Base-by-base conservation (phyloP, 2,329 filamentous ascomycete species). In the Fulvia fulva region DNA sequence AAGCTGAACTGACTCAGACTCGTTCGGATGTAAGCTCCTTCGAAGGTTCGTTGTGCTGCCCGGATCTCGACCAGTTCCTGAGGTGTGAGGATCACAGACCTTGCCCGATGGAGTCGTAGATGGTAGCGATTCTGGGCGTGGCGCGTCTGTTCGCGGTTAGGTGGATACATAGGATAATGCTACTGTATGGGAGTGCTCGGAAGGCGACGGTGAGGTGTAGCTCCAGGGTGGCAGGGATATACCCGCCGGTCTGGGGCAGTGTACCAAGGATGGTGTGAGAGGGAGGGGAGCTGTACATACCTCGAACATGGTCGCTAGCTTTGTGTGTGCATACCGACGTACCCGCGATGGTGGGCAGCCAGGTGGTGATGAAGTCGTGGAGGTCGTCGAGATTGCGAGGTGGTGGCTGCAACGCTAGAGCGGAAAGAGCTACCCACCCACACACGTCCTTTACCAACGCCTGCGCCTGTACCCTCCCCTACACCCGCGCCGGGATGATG, bases 1-100 rank as follows among this genome's bases (percentile, higher is more conserved):
- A 99, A 97, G 57, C 89, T 93, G 78, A 97, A 97, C 71, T 97
- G 92, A 2, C 90, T 90, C 21, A 99, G 84, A 2, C 93, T 92
- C 0, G 94, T 99, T 61, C 94, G 89, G 70, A 97, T 88, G 76
- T 97, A 99, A 22, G 94, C 94, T 22, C 94, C 94, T 76, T 99
- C 94, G 68, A 97, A 99, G 1, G 94, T 99, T 55, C 94, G 86
- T 73, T 99, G 94, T 11, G 93, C 90, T 12, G 94, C 94, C 63
- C 94, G 90, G 65, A 97, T 88, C 76, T 97, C 94, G 63, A 97
- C 90, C 45, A 99, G 87, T 75, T 97, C 93, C 66, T 88, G 82
- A 23, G 86, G 80, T 3, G 91, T 95, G 60, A 97, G 81, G 23
- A 94, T 80, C 30, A 96, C 88, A 23, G 89, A 92, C 61, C 89